Evolutionary conservation across 176 grass and related monocot genomes (phyloP), one percentile per base, ranked within the genome.

Genomic region (Areca catechu): DNA sequence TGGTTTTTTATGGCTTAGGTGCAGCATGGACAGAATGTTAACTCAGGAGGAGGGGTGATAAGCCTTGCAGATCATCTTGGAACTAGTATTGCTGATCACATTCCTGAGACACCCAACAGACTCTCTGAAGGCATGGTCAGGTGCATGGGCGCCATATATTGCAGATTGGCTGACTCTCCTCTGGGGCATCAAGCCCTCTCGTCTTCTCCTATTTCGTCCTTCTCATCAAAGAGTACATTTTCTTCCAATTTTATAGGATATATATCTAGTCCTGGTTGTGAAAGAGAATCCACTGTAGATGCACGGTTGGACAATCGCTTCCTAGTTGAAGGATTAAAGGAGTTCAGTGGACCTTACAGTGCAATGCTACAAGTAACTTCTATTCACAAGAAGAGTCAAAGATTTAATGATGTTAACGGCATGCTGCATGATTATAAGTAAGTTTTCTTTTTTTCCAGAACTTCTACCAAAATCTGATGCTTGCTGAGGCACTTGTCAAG

Each of bases 31-130:
- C 67, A 76, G 23, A 68, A 60, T 65, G 69, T 68, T 55, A 77
- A 84, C 66, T 59, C 69, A 2, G 58, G 64, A 2, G 58, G 64
- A 25, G 61, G 68, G 0, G 58, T 98, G 3, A 67, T 80, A 67
- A 98, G 84, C 57, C 66, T 98, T n/a, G 93, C 87, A 52, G 87
- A 91, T 70, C 89, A 92, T 80, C 79, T 98, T 15, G 93, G 93
- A 16, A 85, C 93, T 15, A 85, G 83, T 62, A 76, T 98, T 62
- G 78, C 78, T 20, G 87, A 98, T 58, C 93, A 98, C 77, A 79
- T 92, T 80, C 81, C 84, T 49, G 82, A 91, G 57, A 98, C 93
- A 29, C 87, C 87, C 22, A 92, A 85, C 73, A 98, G 84, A 58
- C 58, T 92, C 75, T 92, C 93, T 0, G 93, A 98, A 67, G 93